Conservation (phyloP, 2,329 filamentous ascomycete genomes). For the Diaporthe eres region DNA sequence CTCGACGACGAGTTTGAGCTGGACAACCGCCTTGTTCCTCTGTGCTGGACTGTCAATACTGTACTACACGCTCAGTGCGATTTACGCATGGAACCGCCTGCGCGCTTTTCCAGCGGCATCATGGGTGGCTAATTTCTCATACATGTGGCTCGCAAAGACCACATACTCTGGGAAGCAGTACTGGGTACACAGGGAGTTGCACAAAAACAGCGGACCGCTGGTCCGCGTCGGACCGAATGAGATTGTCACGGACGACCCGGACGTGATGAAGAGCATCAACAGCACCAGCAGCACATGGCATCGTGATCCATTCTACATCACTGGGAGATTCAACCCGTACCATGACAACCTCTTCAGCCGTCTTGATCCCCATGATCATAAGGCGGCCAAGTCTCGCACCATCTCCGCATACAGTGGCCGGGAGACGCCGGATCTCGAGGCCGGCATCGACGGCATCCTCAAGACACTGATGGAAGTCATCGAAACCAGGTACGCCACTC, state of each 20-base stretch:
- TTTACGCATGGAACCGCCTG: neutral
- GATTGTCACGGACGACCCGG: neutral
- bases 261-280: neutral
- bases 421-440: neutral
- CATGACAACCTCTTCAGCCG: neutral
- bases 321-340: neutral
- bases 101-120: neutral
- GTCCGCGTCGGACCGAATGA: neutral
- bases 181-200: neutral
- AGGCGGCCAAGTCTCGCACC: neutral
- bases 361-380: neutral
- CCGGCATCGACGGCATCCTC: neutral
- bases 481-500: neutral
- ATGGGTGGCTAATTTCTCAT: neutral
- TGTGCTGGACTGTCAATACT: neutral
- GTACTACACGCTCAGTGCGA: neutral
- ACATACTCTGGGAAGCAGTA: slow-evolving; percentile 3
- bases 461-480: neutral
- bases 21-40: neutral
- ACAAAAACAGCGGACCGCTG: neutral
- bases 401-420: neutral
- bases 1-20: neutral
- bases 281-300: neutral
- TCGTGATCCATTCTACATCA: neutral
- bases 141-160: neutral